These are phyloP conservation scores for Wickerhamomyces bovis DNA, from an alignment of 805 yeast species.

Conservation along the genomic window DNA sequence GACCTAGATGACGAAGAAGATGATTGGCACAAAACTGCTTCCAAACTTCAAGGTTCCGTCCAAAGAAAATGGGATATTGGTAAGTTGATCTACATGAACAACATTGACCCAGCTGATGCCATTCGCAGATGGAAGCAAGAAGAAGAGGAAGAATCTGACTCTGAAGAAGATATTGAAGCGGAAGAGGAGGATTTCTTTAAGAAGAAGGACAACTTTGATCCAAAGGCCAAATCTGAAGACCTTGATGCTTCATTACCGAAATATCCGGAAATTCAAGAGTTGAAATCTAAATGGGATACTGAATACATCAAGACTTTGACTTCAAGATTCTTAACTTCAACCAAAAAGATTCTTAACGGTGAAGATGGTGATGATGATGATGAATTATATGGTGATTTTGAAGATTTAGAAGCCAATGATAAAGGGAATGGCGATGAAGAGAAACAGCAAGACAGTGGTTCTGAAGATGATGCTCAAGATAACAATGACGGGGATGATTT, in stretches of 20 bases:
- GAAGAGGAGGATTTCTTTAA: conserved; percentile 50
- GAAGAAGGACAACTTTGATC: conserved; percentile 38
- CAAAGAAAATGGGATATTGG: conserved; percentile 71
- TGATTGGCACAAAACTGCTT: conserved; percentile 45
- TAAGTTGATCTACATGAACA: conserved; percentile 73
- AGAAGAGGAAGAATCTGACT: conserved; percentile 38
- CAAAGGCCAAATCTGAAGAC: conserved; percentile 23
- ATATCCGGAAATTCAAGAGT: conserved; percentile 35
- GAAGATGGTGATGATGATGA: conserved; percentile 36
- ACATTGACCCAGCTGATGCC: conserved; percentile 68
- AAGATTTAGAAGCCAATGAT: conserved; percentile 39
- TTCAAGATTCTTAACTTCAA: conserved; percentile 48
- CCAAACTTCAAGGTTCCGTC: conserved; percentile 48
- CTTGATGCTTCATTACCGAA: conserved; percentile 33
- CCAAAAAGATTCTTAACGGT: conserved; percentile 34
- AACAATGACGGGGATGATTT: conserved; percentile 36
- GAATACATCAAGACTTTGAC: conserved; percentile 37
- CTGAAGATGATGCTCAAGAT: conserved; percentile 27
- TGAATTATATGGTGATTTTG: conserved; percentile 52
- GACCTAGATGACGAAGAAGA: conserved; percentile 38
- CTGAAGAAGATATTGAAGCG: conserved; percentile 37
- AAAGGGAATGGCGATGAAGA: conserved; percentile 13
- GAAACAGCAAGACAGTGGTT: conserved; percentile 12
- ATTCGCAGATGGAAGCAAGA: conserved; percentile 65
- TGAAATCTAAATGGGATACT: conserved; percentile 41